Evolutionary conservation across 1,284 basidiomycete genomes (phyloP).

Genomic region (Neolentinus lepideus): DNA sequence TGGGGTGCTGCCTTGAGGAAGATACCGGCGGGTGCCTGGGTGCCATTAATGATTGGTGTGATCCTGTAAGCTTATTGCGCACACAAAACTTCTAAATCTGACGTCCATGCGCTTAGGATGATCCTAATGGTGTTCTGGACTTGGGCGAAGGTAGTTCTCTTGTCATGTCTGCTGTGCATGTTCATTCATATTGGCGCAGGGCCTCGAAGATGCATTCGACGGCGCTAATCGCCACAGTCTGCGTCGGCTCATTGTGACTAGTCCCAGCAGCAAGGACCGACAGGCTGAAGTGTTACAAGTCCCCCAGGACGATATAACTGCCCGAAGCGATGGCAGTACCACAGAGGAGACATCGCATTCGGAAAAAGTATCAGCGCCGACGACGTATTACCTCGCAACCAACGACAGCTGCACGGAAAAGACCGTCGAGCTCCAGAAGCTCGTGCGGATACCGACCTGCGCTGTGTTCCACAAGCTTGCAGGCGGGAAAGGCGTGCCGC

Average conservation of each 20-base stretch:
- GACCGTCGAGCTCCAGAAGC: slow-evolving; percentile 10
- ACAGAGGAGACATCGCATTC: neutral
- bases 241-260: slow-evolving; percentile 37
- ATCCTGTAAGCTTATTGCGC: slow-evolving; percentile 30
- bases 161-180: neutral
- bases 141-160: slow-evolving; percentile 41
- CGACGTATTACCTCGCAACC: neutral
- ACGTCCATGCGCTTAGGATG: slow-evolving; percentile 21
- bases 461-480: slow-evolving; percentile 53
- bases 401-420: neutral
- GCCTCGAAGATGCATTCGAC: slow-evolving; percentile 55
- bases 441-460: slow-evolving; percentile 42
- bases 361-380: neutral
- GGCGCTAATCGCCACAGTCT: slow-evolving; percentile 46
- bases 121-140: slow-evolving; percentile 53
- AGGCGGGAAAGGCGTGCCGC: slow-evolving; percentile 46
- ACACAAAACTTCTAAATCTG: neutral
- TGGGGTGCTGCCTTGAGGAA: slow-evolving; percentile 58
- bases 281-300: slow-evolving; percentile 5
- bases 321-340: neutral
- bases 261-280: neutral
- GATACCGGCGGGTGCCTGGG: slow-evolving; percentile 57
- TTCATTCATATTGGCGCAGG: slow-evolving; percentile 17
- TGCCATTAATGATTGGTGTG: slow-evolving; percentile 48
- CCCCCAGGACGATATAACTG: slow-evolving; percentile 5